Percentiles rank a stretch among this genome's conserved stretches.
Conservation (phyloP, 192 early-diverging fungal genomes). For the Diversispora eburnea region DNA sequence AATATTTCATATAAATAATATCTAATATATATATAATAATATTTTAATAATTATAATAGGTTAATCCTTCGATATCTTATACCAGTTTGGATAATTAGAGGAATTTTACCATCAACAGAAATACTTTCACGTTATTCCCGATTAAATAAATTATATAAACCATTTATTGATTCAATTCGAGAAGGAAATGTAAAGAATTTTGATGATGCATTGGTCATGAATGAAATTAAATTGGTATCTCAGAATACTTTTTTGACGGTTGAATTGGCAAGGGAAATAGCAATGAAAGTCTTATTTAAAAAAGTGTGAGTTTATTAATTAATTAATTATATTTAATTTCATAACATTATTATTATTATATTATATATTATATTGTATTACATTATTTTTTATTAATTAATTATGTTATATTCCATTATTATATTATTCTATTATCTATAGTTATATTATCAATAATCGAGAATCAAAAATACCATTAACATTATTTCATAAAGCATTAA, state of each 20-base stretch:
- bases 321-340: too few relatives aligned
- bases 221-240: slow-evolving; percentile 58
- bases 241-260: slow-evolving; percentile 79
- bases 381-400: slow-evolving; percentile 22
- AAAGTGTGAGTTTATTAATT: slow-evolving; percentile 59
- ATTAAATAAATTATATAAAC: slow-evolving; percentile 57
- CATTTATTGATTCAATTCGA: slow-evolving; percentile 62
- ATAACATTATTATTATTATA: too few relatives aligned
- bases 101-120: slow-evolving; percentile 58
- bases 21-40: too few relatives aligned
- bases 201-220: slow-evolving; percentile 56
- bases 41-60: slow-evolving; percentile 30
- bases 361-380: background rate
- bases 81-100: slow-evolving; percentile 72
- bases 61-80: slow-evolving; percentile 79
- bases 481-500: slow-evolving; percentile 63
- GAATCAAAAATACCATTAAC: slow-evolving; percentile 50
- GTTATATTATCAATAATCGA: slow-evolving; percentile 42
- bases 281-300: slow-evolving; percentile 71
- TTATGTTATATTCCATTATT: background rate
- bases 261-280: slow-evolving; percentile 70
- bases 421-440: slow-evolving; percentile 17
- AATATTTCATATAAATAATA: too few relatives aligned
- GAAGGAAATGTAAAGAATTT: slow-evolving; percentile 73
- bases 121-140: slow-evolving; percentile 63